phyloP scores from a whole-genome alignment of 805 yeast species.

The Limtongozyma cylindracea region DNA sequence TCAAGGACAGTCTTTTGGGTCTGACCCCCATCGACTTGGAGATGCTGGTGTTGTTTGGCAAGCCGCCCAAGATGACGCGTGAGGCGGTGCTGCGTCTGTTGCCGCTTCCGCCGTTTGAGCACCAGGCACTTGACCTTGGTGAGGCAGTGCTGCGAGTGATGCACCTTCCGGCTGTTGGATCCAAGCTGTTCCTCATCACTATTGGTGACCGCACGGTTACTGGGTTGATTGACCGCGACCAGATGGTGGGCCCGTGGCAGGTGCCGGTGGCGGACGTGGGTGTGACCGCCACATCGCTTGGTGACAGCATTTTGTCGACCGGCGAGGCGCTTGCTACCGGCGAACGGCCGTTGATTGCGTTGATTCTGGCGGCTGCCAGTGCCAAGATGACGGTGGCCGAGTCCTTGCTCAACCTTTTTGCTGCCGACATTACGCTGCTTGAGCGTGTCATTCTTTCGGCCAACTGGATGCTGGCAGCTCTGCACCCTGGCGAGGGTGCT shows the following conservation, averaged over 20 bases:
- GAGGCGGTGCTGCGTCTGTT: conserved; percentile 37
- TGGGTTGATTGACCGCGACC: conserved; percentile 91
- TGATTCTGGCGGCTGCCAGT: conserved; percentile 71
- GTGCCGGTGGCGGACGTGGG: conserved; percentile 97
- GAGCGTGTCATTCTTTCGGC: conserved; percentile 73
- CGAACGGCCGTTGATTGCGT: conserved; percentile 78
- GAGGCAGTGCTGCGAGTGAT: conserved; percentile 69
- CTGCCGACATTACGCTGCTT: conserved; percentile 65
- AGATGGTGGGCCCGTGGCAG: conserved; percentile 99
- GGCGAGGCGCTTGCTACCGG: conserved; percentile 99
- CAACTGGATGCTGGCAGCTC: conserved; percentile 98
- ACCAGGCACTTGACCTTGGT: conserved; percentile 12
- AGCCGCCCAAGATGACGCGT: conserved; percentile 89
- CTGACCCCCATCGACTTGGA: conserved; percentile 85
- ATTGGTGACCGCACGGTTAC: conserved; percentile 97
- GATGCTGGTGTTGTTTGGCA: conserved; percentile 86
- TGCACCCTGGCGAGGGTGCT: conserved; percentile 87
- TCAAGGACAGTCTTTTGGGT: conserved; percentile 56
- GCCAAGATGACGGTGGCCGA: conserved; percentile 95
- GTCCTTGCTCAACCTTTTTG: conserved; percentile 64
- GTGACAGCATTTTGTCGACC: conserved; percentile 39
- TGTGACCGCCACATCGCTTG: conserved; percentile 78
- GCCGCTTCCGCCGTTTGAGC: conserved; percentile 13
- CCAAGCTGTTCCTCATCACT: conserved; percentile 86
- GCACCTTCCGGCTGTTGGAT: conserved; percentile 81